Conservation (phyloP, 1,139 yeast species). For the Kodamaea anthophila region DNA sequence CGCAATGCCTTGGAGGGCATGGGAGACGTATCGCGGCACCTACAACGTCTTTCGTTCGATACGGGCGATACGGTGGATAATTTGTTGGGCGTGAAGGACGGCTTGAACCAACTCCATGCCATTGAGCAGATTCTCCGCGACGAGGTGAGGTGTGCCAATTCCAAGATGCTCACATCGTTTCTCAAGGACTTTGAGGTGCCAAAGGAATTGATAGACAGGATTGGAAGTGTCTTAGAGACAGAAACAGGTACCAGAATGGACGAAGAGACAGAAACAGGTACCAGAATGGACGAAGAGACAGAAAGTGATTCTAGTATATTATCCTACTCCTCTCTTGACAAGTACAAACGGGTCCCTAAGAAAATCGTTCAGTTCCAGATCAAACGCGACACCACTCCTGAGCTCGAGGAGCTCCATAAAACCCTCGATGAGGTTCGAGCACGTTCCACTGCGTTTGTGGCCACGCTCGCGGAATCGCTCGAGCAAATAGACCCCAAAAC, state of each 20-base stretch:
- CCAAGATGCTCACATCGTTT: constrained; percentile 12
- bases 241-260: constrained; percentile 1
- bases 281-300: constrained; percentile 16
- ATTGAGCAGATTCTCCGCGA: constrained; percentile 17
- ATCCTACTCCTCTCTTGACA: no score
- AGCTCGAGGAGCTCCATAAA: constrained; percentile 25
- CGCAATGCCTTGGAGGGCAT: constrained; percentile 20
- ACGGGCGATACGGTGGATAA: constrained; percentile 31
- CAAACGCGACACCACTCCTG: constrained; percentile 22
- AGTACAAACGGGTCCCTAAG: constrained; percentile 12
- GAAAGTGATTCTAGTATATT: no score
- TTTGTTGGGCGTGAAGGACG: constrained; percentile 28
- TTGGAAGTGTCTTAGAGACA: constrained; percentile 21
- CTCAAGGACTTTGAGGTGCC: constrained; percentile 26
- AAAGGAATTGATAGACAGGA: constrained; percentile 19
- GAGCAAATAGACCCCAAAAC: constrained; percentile 25
- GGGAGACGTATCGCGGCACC: constrained; percentile 36
- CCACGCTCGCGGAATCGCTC: constrained; percentile 16
- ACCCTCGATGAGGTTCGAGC: constrained; percentile 24
- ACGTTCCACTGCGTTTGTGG: constrained; percentile 19
- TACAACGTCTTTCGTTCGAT: constrained; percentile 32
- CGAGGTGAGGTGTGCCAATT: constrained; percentile 13
- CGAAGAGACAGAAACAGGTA: constrained; percentile 8
- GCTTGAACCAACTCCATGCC: constrained; percentile 21
- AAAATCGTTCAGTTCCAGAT: constrained; percentile 18